Conservation (phyloP, 2,329 filamentous ascomycete species). For the Drechslera avenae region DNA sequence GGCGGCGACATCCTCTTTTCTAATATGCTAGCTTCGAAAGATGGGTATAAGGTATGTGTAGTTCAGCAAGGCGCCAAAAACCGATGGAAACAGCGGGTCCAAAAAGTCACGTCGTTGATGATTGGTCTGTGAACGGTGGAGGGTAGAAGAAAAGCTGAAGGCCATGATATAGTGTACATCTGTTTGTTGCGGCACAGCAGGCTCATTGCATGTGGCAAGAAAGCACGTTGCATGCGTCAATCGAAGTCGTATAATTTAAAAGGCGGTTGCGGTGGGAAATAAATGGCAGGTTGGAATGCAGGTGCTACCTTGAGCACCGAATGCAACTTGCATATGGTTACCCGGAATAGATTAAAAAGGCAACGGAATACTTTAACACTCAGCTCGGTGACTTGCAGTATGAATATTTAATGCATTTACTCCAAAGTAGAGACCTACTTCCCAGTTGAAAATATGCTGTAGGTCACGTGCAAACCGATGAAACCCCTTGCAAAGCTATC, state of each 20-base stretch:
- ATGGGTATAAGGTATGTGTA: constrained; percentile 8
- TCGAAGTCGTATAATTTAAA: not conserved
- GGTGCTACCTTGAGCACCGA: no score
- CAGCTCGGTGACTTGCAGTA: no score
- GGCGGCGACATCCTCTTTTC: constrained; percentile 4
- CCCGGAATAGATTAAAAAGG: no score
- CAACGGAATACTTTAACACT: no score
- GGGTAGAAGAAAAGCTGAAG: not conserved
- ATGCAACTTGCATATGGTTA: no score
- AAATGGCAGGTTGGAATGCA: not conserved
- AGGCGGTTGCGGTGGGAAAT: not conserved
- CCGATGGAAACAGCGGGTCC: not conserved
- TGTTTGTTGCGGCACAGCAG: not conserved
- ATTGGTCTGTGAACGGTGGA: not conserved
- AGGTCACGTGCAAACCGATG: no score
- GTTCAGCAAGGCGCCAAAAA: constrained; percentile 8
- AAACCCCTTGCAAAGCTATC: no score
- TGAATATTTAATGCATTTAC: no score
- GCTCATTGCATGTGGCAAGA: not conserved
- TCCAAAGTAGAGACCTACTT: no score
- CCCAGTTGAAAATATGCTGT: no score
- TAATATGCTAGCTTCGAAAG: not conserved
- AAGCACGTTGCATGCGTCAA: not conserved
- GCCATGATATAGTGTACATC: not conserved
- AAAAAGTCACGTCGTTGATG: not conserved